Percentiles rank a stretch among this genome's conserved stretches.
These are phyloP conservation scores for Monosporozyma servazzii DNA, from an alignment of 805 yeast species.

Conservation along the genomic window DNA sequence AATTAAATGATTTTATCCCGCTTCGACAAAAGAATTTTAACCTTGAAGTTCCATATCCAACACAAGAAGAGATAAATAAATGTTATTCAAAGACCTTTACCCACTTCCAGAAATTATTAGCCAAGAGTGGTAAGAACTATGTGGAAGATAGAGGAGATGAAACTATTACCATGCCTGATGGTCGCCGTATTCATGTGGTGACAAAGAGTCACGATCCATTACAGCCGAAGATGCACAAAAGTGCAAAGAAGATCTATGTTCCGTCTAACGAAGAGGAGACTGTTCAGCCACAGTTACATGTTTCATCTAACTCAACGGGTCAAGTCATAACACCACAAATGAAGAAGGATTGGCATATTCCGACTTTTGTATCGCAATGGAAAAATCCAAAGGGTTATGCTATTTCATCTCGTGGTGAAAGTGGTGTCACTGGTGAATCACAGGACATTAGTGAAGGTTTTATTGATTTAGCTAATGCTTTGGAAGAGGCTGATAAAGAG, in stretches of 20 bases:
- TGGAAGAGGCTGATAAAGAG: constrained; percentile 55
- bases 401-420: constrained; percentile 66
- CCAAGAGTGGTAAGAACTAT: constrained; percentile 29
- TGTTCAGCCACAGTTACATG: constrained; percentile 2
- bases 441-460: constrained; percentile 47
- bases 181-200: constrained; percentile 5
- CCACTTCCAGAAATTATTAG: constrained; percentile 8
- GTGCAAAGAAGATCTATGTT: constrained; percentile 49
- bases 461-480: constrained; percentile 57
- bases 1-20: constrained; percentile 53
- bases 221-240: constrained; percentile 64
- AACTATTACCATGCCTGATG: constrained; percentile 51
- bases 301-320: neutral
- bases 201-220: constrained; percentile 59
- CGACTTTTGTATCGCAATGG: constrained; percentile 91
- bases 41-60: constrained; percentile 36
- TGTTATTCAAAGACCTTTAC: constrained; percentile 49
- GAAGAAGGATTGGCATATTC: constrained; percentile 75
- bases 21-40: constrained; percentile 39
- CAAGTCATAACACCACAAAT: constrained; percentile 37
- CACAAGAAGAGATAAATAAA: constrained; percentile 36
- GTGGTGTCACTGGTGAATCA: constrained; percentile 39
- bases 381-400: constrained; percentile 88
- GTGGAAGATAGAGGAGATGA: constrained; percentile 26
- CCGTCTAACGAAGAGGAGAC: constrained; percentile 2